Percentiles rank a stretch among this genome's conserved stretches.
Conservation (phyloP, 108 stramenopile genomes). For the Chaetoceros tenuissimus region DNA sequence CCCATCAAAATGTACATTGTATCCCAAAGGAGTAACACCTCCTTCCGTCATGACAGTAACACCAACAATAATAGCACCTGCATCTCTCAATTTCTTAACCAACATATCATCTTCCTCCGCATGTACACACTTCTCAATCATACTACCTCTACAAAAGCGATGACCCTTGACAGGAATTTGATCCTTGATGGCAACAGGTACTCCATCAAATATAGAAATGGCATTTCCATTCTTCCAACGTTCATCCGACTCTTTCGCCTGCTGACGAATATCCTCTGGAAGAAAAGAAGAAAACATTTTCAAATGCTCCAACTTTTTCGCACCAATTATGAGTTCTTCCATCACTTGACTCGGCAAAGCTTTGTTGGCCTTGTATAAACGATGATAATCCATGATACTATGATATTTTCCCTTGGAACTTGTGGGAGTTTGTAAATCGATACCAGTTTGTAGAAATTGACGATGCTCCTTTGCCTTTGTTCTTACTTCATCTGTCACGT, state of each 20-base stretch:
- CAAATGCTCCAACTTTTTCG: not conserved
- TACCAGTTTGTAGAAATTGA: not conserved
- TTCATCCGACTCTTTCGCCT: conserved; percentile 10
- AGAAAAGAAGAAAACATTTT: conserved; percentile 1
- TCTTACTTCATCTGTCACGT: not conserved
- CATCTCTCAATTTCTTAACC: conserved; percentile 8
- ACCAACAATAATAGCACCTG: conserved; percentile 18
- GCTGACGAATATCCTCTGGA: conserved; percentile 2
- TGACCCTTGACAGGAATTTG: conserved; percentile 22
- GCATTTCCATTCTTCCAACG: conserved; percentile 4
- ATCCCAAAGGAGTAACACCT: conserved; percentile 24
- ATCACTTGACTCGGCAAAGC: conserved; percentile 7
- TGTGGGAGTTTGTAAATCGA: not conserved
- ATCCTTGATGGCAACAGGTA: conserved; percentile 59
- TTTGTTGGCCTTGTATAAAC: not conserved
- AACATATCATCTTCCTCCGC: conserved; percentile 20
- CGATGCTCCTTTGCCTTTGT: not conserved
- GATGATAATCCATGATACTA: conserved; percentile 8
- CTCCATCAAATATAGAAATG: conserved; percentile 25
- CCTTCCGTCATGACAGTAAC: conserved; percentile 6
- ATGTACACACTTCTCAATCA: conserved; percentile 30
- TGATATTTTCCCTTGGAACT: not conserved
- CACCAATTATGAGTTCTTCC: conserved; percentile 1
- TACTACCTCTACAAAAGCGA: not conserved
- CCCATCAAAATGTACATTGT: conserved; percentile 34